Evolutionary conservation across 2,329 filamentous ascomycete genomes (phyloP).

Genomic region (Colletotrichum brevisporum): DNA sequence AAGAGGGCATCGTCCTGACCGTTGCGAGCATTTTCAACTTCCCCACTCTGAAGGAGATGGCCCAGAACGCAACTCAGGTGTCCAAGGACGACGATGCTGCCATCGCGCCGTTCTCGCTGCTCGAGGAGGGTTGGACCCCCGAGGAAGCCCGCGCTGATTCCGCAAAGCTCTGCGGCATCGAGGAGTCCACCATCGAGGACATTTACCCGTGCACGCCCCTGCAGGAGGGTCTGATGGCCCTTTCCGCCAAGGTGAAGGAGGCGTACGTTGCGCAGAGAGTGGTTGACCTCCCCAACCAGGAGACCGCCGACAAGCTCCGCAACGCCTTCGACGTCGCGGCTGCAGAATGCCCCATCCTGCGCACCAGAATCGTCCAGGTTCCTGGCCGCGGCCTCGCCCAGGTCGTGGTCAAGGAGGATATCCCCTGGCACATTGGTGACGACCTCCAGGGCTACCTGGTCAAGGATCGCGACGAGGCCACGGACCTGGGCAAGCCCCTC

Average conservation of each 20-base stretch:
- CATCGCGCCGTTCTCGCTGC: slow-evolving; percentile 55
- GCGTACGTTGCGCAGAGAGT: slow-evolving; percentile 68
- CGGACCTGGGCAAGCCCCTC: slow-evolving; percentile 62
- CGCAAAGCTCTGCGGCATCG: slow-evolving; percentile 56
- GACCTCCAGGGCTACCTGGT: slow-evolving; percentile 57
- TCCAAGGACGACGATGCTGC: slow-evolving; percentile 40
- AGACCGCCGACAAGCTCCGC: slow-evolving; percentile 55
- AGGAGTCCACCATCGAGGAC: slow-evolving; percentile 58
- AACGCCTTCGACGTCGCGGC: slow-evolving; percentile 58
- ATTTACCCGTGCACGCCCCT: slow-evolving; percentile 68
- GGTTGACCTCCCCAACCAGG: slow-evolving; percentile 54
- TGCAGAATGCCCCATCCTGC: slow-evolving; percentile 57
- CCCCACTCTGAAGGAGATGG: slow-evolving; percentile 61
- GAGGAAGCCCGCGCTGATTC: slow-evolving; percentile 54
- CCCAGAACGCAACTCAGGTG: slow-evolving; percentile 49
- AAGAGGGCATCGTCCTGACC: slow-evolving; percentile 55
- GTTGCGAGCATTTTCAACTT: slow-evolving; percentile 63
- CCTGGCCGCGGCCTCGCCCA: slow-evolving; percentile 61
- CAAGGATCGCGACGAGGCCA: slow-evolving; percentile 55
- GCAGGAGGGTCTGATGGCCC: slow-evolving; percentile 68
- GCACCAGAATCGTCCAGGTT: slow-evolving; percentile 64
- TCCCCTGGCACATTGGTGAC: slow-evolving; percentile 51
- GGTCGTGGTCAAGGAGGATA: slow-evolving; percentile 59
- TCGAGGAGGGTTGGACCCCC: slow-evolving; percentile 51
- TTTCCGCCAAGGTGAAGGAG: slow-evolving; percentile 65